Base-by-base conservation (phyloP, 345 rosid genomes). In the Linum lewisii region DNA sequence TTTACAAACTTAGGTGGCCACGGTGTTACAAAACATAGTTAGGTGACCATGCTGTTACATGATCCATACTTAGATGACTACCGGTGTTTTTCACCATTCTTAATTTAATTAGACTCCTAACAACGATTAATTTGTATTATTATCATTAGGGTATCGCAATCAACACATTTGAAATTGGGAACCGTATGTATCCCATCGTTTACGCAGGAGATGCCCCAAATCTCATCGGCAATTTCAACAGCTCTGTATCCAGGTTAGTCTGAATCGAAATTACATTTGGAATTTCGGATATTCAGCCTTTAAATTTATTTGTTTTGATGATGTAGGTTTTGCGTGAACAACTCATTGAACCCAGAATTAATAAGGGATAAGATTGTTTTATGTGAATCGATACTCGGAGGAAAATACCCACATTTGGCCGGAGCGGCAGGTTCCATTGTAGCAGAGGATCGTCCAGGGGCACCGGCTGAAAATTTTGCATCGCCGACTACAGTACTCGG, bases 121-220 rank as follows among this genome's bases (percentile, higher is more conserved):
- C n/a, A n/a, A n/a, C n/a, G n/a, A n/a, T n/a, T n/a, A n/a, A n/a
- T n/a, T n/a, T n/a, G n/a, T n/a, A n/a, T n/a, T n/a, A n/a, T n/a
- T n/a, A n/a, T n/a, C n/a, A 14, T 56, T 18, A 56, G 59, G 59
- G 59, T 16, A 25, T 56, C 29, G 25, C 59, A 19, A 25, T 56
- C 36, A 56, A 56, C 29, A 56, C 59, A 24, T 24, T 29, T 56
- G 59, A 29, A 15, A 26, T 24, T 29, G 16, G 29, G 20, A 56
- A 26, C 29, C 20, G 8, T 1, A 56, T 56, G 59, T 56, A 56
- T 8, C 59, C 59, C 29, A 15, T 56, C 11, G 25, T 56, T 26
- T 56, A 56, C 18, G 59, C 38, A 56, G 59, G 38, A 56, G 59
- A 56, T 14, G 59, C 59, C 19, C 59, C 59, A 2, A 56, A 56